Percentiles rank a stretch among this genome's conserved stretches.
Conservation (phyloP, 2,329 filamentous ascomycete genomes). For the Penicillium sp. region DNA sequence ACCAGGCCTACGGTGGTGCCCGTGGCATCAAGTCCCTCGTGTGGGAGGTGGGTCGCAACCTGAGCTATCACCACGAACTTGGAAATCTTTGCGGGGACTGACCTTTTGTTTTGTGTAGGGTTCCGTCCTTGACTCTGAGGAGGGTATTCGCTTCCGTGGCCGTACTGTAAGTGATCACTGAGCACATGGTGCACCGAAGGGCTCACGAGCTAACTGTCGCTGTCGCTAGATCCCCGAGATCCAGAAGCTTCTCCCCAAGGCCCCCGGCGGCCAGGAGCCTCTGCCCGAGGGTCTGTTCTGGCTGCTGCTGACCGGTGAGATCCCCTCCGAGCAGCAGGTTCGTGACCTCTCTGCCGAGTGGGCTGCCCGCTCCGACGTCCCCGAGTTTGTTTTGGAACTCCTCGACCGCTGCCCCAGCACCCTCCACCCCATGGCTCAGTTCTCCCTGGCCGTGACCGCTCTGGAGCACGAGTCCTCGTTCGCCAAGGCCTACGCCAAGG, state of each 20-base stretch:
- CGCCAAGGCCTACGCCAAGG: conserved; percentile 97
- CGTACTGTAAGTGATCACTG: conserved; percentile 64
- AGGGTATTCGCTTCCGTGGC: conserved; percentile 99
- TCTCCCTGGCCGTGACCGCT: conserved; percentile 94
- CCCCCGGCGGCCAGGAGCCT: conserved; percentile 92
- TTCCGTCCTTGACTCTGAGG: conserved; percentile 95
- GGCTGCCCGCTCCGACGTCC: conserved; percentile 93
- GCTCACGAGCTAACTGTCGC: conserved; percentile 14
- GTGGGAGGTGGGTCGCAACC: conserved; percentile 65
- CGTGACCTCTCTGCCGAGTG: conserved; percentile 97
- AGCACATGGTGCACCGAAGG: not conserved
- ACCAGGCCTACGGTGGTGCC: conserved; percentile 98
- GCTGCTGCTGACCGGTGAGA: conserved; percentile 96
- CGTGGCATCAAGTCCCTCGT: conserved; percentile 98
- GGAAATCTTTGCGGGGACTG: not conserved
- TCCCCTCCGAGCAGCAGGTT: conserved; percentile 96
- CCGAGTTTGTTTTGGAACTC: conserved; percentile 98
- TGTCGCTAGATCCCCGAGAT: conserved; percentile 76
- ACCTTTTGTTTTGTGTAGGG: conserved; percentile 44
- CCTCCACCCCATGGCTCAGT: conserved; percentile 99
- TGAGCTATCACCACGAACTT: not conserved
- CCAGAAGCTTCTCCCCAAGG: conserved; percentile 95
- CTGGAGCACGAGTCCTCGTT: conserved; percentile 98
- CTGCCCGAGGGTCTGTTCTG: conserved; percentile 99
- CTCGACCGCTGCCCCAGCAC: conserved; percentile 99